A percentile compares a stretch with the other conserved stretches of the same genome.
Conservation (phyloP, 2,329 filamentous ascomycete species). For the Cordyceps cateniannulata region DNA sequence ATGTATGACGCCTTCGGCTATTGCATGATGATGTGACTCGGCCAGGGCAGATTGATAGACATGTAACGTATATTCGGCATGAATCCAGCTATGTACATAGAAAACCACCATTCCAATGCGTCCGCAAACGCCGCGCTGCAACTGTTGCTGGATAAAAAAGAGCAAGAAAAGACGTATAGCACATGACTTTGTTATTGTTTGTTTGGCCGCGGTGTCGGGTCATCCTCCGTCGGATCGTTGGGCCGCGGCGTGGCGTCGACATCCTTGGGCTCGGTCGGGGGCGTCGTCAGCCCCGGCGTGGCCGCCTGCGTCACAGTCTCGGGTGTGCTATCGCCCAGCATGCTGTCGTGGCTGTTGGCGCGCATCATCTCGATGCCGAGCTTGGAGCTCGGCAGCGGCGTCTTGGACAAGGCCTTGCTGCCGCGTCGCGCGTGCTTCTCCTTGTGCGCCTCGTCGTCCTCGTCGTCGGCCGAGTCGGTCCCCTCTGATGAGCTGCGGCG, state of each 20-base stretch:
- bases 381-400: constrained; percentile 70
- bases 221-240: not conserved
- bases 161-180: too few species aligned
- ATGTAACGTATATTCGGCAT: too few species aligned
- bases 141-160: too few species aligned
- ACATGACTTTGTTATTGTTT: constrained; percentile 7
- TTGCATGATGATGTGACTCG: too few species aligned
- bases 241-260: constrained; percentile 41
- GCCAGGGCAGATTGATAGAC: too few species aligned
- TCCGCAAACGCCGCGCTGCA: too few species aligned
- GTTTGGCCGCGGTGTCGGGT: constrained; percentile 35
- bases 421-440: constrained; percentile 42
- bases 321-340: constrained; percentile 45
- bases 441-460: constrained; percentile 68
- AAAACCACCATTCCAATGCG: too few species aligned
- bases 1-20: too few species aligned
- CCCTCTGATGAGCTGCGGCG: constrained; percentile 50
- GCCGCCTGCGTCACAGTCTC: constrained; percentile 46
- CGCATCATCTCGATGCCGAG: constrained; percentile 97
- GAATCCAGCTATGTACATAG: too few species aligned
- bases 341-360: constrained; percentile 87
- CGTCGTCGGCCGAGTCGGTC: constrained; percentile 84
- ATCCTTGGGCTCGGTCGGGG: constrained; percentile 15
- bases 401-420: constrained; percentile 37
- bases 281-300: constrained; percentile 29